Evolutionary conservation across 805 yeast genomes (phyloP).

Genomic region (Kazachstania taianensis): DNA sequence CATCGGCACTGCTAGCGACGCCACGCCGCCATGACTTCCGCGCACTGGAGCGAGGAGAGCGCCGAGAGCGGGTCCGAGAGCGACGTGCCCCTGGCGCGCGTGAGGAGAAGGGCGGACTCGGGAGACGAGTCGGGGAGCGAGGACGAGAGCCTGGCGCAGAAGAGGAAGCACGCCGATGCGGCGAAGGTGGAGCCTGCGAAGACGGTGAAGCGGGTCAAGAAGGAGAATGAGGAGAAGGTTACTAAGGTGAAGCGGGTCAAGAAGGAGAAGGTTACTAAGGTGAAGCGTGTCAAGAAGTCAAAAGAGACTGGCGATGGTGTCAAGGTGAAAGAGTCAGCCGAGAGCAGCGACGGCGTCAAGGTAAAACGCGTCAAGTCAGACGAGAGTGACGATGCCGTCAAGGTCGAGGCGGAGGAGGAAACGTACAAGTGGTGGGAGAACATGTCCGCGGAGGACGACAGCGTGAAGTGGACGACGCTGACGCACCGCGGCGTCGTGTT

Average conservation of each 20-base stretch:
- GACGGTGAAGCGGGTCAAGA: not conserved
- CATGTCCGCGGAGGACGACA: constrained; percentile 54
- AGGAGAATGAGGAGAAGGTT: not conserved
- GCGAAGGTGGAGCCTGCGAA: constrained; percentile 9
- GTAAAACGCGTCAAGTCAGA: constrained; percentile 4
- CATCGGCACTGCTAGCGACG: too few relatives aligned
- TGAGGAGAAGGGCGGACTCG: too few relatives aligned
- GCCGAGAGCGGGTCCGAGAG: too few relatives aligned
- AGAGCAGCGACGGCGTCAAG: too few relatives aligned
- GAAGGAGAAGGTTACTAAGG: too few relatives aligned
- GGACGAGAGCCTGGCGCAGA: constrained; percentile 4
- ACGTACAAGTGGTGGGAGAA: constrained; percentile 77
- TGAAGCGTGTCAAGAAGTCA: too few relatives aligned
- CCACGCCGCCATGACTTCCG: too few relatives aligned
- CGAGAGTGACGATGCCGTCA: constrained; percentile 4
- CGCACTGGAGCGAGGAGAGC: constrained; percentile 12
- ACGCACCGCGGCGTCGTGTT: constrained; percentile 87
- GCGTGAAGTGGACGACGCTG: constrained; percentile 75
- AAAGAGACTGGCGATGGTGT: too few relatives aligned
- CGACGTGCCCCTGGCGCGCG: too few relatives aligned
- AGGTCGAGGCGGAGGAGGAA: constrained; percentile 15
- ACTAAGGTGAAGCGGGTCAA: too few relatives aligned
- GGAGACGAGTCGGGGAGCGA: constrained; percentile 14
- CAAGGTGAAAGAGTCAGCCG: too few relatives aligned
- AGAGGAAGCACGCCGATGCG: constrained; percentile 3